Evolutionary conservation across 257 asterid species (phyloP), one percentile per base, ranked within the genome.

Genomic region (Handroanthus guayacan): DNA sequence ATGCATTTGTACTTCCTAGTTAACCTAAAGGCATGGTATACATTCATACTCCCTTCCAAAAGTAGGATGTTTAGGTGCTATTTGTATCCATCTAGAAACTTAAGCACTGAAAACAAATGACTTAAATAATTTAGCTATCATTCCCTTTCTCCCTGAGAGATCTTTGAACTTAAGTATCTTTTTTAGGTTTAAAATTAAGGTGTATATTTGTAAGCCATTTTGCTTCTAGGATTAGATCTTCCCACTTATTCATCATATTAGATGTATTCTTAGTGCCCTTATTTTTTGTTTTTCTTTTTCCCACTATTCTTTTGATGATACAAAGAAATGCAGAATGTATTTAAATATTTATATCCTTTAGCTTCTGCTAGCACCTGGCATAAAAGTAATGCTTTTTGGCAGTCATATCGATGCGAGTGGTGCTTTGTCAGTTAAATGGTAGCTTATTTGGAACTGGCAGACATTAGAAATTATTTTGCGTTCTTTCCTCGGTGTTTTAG

Each of bases 391-490:
- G n/a, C n/a, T n/a, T n/a, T n/a, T n/a, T n/a, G n/a, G n/a, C 31
- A 58, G 5, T 5, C 58, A 72, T 69, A 61, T 61, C 17, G 37
- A 61, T 38, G 11, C 62, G 50, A n/a, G 41, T 34, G 69, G 31
- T 47, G 74, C 70, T 12, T 58, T 58, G 38, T 37, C 71, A 16
- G 36, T 43, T 18, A 20, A 43, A 75, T 41, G 47, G 52, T 50
- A 16, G 16, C 44, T 36, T 57, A 54, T 37, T 18, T 54, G 7
- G 37, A 14, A 60, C 68, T 61, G 11, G 47, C 11, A n/a, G 36
- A 44, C 44, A 5, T 10, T 63, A 60, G 68, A 60, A 48, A n/a
- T 18, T 47, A 5, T 75, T 16, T 62, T n/a, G n/a, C 13, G 18
- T 50, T 36, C 5, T 34, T 14, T 44, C 3, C 54, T 37, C 0